Base-by-base conservation (phyloP, 106 monocot genomes). In the Narthecium ossifragum region DNA sequence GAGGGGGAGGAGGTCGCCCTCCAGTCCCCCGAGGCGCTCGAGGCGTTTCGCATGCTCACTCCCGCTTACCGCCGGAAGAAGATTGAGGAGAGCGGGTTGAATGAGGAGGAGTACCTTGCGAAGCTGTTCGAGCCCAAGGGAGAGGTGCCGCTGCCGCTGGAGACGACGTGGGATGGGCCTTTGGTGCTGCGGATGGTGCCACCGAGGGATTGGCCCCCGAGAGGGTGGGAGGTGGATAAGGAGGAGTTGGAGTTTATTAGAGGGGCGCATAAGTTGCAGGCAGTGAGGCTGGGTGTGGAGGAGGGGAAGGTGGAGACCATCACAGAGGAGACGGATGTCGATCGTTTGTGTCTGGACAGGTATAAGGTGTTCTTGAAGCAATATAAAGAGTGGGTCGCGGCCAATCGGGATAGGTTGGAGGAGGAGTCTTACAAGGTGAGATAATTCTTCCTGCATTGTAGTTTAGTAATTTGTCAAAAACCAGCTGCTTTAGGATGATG, bases 131-230 rank as follows among this genome's bases (percentile, higher is more conserved):
- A 62, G 27, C 70, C 78, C 29, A 79, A 75, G 53, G 81, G 84
- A 13, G 89, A 94, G 72, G 75, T 86, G 34, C 90, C 90, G 1
- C 90, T 83, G 18, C 74, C 72, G 12, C 24, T 86, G 39, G 78
- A 78, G 65, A 90, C 94, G 0, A 32, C 47, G 21, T 90, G 90
- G 90, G 90, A 66, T 8, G 94, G 86, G 5, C 71, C 71, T 23
- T 34, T 94, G 46, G 83, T 62, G 2, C 22, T 86, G 6, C 59
- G 77, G 59, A 58, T 86, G 69, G 63, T 94, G 37, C 86, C 94
- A 14, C 94, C 94, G 18, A 64, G 94, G 57, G 89, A 94, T 38
- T 94, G 94, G 94, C 94, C 94, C 21, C 94, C 94, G 24, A 71
- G 70, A n/a, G 94, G 78, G 8, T 94, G 94, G 94, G 78, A 70